phyloP scores from a whole-genome alignment of 2,329 filamentous ascomycete genomes.

The Fusarium guadeloupense region DNA sequence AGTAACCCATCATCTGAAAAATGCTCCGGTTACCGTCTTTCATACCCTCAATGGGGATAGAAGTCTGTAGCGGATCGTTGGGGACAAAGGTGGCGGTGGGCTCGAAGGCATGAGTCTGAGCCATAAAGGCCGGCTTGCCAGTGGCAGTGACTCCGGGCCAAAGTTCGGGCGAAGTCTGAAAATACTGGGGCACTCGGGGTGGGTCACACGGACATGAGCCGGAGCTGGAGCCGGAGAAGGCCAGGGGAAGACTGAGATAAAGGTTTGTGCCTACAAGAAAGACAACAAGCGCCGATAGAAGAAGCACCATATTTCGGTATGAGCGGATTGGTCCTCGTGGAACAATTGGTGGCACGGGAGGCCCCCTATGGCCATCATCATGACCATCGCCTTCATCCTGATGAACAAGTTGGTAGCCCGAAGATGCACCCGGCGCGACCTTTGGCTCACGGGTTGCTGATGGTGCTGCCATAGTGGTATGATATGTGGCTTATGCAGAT shows the following conservation, averaged over 20 bases:
- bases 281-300: conserved; percentile 48
- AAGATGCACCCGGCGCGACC: conserved; percentile 30
- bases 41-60: conserved; percentile 70
- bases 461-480: conserved; percentile 30
- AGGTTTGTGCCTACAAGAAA: conserved; percentile 51
- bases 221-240: conserved; percentile 41
- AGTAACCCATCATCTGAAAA: conserved; percentile 72
- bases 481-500: not conserved
- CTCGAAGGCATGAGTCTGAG: conserved; percentile 73
- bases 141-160: conserved; percentile 75
- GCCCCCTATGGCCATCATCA: conserved; percentile 27
- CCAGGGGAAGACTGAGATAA: conserved; percentile 48
- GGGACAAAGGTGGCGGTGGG: conserved; percentile 73
- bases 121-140: conserved; percentile 74
- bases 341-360: conserved; percentile 23
- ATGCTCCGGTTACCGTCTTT: conserved; percentile 68
- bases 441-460: conserved; percentile 23
- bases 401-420: conserved; percentile 48
- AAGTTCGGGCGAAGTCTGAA: conserved; percentile 68
- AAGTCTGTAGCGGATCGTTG: conserved; percentile 76
- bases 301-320: conserved; percentile 45
- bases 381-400: conserved; percentile 45
- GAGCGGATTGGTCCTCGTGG: conserved; percentile 39
- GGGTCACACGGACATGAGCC: conserved; percentile 45
- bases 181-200: conserved; percentile 66